A percentile compares a stretch with the other conserved stretches of the same genome.
Evolutionary conservation across 805 yeast species (phyloP).

Genomic region (Naumovozyma dairenensis): DNA sequence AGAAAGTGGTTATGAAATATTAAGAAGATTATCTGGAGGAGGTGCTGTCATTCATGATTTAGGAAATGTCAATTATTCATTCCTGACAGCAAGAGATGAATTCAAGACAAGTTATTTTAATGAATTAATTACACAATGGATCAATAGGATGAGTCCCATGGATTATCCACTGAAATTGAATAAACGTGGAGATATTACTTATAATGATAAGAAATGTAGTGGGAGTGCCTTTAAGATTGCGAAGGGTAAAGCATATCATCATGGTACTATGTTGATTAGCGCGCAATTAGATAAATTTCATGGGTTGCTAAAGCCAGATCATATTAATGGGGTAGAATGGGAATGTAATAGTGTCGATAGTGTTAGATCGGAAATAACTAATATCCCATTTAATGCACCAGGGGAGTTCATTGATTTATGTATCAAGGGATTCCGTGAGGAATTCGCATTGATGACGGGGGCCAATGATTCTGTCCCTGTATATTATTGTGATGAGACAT

Average conservation of each 20-base stretch:
- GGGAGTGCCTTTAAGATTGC: constrained; percentile 91
- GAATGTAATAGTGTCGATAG: constrained; percentile 53
- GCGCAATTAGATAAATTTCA: constrained; percentile 54
- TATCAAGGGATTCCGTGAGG: constrained; percentile 17
- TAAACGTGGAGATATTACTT: constrained; percentile 71
- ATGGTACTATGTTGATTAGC: constrained; percentile 84
- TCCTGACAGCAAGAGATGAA: constrained; percentile 54
- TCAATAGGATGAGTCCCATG: constrained; percentile 9
- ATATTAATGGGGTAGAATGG: constrained; percentile 36
- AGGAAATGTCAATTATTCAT: constrained; percentile 83
- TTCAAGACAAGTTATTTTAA: constrained; percentile 55
- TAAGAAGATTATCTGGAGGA: constrained; percentile 85
- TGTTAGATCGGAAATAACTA: constrained; percentile 71
- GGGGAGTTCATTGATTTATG: constrained; percentile 25
- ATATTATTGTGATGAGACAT: constrained; percentile 21
- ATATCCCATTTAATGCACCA: constrained; percentile 40
- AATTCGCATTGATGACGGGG: constrained; percentile 3
- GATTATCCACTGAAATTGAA: constrained; percentile 39
- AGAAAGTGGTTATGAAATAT: constrained; percentile 45
- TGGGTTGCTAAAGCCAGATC: constrained; percentile 45
- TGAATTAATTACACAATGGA: constrained; percentile 33
- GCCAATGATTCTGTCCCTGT: constrained; percentile 23
- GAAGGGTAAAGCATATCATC: constrained; percentile 77
- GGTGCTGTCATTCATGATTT: constrained; percentile 93
- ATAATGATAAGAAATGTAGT: constrained; percentile 53